Evolutionary conservation across 2,329 filamentous ascomycete genomes (phyloP).

Genomic region (Calonectria leucothoes): DNA sequence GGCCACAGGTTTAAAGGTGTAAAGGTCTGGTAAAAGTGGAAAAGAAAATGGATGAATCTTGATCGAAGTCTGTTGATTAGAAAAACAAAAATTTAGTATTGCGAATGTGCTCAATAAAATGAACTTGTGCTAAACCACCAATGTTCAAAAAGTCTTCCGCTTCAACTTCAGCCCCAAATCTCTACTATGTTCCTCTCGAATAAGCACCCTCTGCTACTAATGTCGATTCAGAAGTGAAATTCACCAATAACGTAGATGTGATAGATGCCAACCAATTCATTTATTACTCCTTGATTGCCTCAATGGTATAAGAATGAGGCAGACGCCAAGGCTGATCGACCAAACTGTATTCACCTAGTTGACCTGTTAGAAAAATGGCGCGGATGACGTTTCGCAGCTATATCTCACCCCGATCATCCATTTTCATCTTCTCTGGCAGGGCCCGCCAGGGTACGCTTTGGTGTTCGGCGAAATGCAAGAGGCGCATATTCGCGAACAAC

Average conservation of each 20-base stretch:
- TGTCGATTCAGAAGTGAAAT: neutral
- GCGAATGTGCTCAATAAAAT: too few relatives aligned
- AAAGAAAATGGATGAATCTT: too few relatives aligned
- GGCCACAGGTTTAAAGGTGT: constrained; percentile 12
- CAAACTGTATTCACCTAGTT: neutral
- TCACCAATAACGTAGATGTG: neutral
- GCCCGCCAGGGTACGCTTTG: neutral
- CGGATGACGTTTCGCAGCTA: too few relatives aligned
- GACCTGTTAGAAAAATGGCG: neutral
- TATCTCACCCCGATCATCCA: neutral
- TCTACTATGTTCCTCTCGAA: too few relatives aligned
- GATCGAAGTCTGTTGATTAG: too few relatives aligned
- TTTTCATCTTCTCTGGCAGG: neutral
- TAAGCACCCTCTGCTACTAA: too few relatives aligned
- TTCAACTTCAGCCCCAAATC: too few relatives aligned
- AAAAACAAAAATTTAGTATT: too few relatives aligned
- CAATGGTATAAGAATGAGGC: neutral
- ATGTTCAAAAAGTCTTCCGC: too few relatives aligned
- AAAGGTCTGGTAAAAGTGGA: neutral
- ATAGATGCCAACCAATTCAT: neutral
- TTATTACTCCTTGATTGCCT: neutral
- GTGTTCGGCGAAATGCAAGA: neutral
- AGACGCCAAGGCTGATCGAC: neutral
- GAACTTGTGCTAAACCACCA: too few relatives aligned
- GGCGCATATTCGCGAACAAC: neutral